Conservation (phyloP, 164 flowering plant species). For the Nymphaea thermarum region DNA sequence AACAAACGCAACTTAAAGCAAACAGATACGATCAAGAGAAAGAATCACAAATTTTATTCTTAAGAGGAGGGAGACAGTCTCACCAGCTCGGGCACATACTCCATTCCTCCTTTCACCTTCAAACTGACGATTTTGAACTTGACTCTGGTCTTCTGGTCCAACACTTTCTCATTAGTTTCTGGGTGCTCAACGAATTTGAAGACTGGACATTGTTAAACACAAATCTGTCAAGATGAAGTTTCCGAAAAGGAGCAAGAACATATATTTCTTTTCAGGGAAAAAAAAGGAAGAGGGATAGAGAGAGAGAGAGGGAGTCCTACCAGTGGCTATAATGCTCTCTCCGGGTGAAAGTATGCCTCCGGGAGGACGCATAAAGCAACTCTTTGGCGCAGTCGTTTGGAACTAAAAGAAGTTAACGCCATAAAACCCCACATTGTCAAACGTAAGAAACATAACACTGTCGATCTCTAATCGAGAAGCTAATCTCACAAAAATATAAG, state of each 20-base stretch:
- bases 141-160: conserved; percentile 62
- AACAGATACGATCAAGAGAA: too few relatives aligned
- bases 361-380: conserved; percentile 96
- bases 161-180: conserved; percentile 64
- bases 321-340: conserved; percentile 75
- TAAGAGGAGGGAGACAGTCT: neutral
- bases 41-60: too few relatives aligned
- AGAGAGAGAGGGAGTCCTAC: conserved; percentile 23
- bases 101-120: conserved; percentile 64
- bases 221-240: neutral
- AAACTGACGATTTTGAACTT: conserved; percentile 90
- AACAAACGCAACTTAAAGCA: too few relatives aligned
- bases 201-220: conserved; percentile 22
- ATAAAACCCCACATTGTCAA: neutral
- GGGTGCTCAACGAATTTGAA: conserved; percentile 95
- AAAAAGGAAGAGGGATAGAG: neutral
- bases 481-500: neutral
- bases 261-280: too few relatives aligned
- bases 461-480: too few relatives aligned
- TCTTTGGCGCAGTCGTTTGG: conserved; percentile 97
- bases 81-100: conserved; percentile 85
- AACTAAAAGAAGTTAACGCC: conserved; percentile 26
- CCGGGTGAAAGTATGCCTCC: conserved; percentile 94
- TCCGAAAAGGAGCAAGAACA: neutral
- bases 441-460: neutral